Base-by-base conservation (phyloP, 345 rosid genomes). In the Angophora floribunda region DNA sequence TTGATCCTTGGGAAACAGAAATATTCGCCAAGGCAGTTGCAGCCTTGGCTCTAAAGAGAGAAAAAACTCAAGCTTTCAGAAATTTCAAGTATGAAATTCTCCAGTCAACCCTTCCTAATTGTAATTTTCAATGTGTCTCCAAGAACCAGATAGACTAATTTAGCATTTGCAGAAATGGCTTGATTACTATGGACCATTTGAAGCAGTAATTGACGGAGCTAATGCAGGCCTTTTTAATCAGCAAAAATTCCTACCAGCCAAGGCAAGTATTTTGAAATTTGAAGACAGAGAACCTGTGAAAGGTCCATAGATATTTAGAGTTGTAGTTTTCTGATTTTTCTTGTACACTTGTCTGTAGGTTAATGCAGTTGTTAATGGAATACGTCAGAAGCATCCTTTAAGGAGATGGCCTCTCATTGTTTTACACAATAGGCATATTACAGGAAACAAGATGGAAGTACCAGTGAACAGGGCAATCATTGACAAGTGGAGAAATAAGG, bases 191-290 rank as follows among this genome's bases (percentile, higher is more conserved):
- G 98, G 98, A 86, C 96, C 96, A 44, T 95, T 92, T 88, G 96
- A 95, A 91, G 98, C 96, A 26, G 96, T 95, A 87, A 87, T 93
- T 22, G 96, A 95, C 88, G 98, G 92, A 79, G 96, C 98, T 32
- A 95, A 95, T 92, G 93, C 92, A 16, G 98, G 95, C 87, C 94
- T 94, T 87, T 92, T 88, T 55, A 90, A 90, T 89, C 93, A 94
- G 91, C 90, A 75, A 51, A 92, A 90, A 55, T 95, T 95, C 90
- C 52, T 86, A 85, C 95, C 96, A 47, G 86, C 93, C 32, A 95
- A 94, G 95, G 97, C 92, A 90, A 86, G 88, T 61, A 41, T 52
- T 55, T 55, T 17, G 85, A 85, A 52, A 26, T 50, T 87, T 52
- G 63, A 84, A 55, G 79, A 50, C 49, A 9, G 49, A 75, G 41